A percentile compares a stretch with the other conserved stretches of the same genome.
phyloP scores from a whole-genome alignment of 2,329 filamentous ascomycete genomes.

The Penicillium sp. region DNA sequence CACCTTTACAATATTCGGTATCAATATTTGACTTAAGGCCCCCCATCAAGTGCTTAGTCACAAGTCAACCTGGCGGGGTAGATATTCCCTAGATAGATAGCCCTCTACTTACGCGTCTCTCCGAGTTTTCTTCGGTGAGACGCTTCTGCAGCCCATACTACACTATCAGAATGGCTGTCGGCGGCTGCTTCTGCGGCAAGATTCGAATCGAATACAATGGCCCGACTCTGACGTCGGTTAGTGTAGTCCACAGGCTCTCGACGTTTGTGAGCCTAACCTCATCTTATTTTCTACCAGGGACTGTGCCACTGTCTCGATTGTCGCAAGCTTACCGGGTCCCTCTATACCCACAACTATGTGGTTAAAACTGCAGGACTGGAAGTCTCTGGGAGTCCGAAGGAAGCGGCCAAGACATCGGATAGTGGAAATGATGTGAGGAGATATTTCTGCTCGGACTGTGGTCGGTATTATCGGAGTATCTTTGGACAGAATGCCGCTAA shows the following conservation, averaged over 20 bases:
- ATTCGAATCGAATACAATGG: slow-evolving; percentile 35
- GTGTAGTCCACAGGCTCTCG: slow-evolving; percentile 8
- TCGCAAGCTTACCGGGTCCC: slow-evolving; percentile 37
- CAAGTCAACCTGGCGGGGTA: too few species aligned
- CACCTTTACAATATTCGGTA: too few species aligned
- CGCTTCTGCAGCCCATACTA: too few species aligned
- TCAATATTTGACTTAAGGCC: too few species aligned
- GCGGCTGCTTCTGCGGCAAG: slow-evolving; percentile 39
- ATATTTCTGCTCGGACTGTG: slow-evolving; percentile 40
- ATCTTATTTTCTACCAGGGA: slow-evolving; percentile 24
- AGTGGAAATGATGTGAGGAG: slow-evolving; percentile 38
- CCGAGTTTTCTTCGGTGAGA: too few species aligned
- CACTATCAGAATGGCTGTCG: slow-evolving; percentile 28
- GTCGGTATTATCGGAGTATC: slow-evolving; percentile 18
- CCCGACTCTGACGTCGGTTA: slow-evolving; percentile 30
- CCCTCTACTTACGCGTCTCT: too few species aligned
- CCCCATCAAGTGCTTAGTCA: too few species aligned
- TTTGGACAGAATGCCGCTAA: slow-evolving; percentile 6
- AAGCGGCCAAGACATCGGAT: slow-evolving; percentile 35
- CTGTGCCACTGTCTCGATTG: slow-evolving; percentile 42
- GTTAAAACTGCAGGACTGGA: slow-evolving; percentile 30
- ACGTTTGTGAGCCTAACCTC: background rate
- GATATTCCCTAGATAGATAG: too few species aligned
- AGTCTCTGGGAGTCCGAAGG: slow-evolving; percentile 35
- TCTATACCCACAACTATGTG: slow-evolving; percentile 33